Evolutionary conservation across 345 rosid genomes (phyloP), one percentile per base, ranked within the genome.

Genomic region (Stellera chamaejasme): DNA sequence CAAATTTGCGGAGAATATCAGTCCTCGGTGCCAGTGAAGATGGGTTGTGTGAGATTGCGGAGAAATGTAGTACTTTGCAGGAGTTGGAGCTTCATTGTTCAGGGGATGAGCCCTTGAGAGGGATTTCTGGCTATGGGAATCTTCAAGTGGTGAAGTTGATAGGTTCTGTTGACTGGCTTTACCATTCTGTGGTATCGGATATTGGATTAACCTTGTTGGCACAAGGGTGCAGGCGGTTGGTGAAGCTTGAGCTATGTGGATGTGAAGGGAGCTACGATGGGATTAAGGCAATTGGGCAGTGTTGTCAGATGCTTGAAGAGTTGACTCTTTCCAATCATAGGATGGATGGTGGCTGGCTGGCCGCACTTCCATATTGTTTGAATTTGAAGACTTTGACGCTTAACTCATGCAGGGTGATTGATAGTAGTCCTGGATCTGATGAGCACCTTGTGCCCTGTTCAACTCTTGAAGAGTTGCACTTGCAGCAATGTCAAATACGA

Each of bases 211-310:
- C 87, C 1, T 65, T 81, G 12, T 59, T 84, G 45, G 87, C 91
- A 2, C 87, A 79, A 48, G 82, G 83, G 12, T 84, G 91, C 63
- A 71, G 70, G 60, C 63, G 91, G 60, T 66, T 84, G 52, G 80
- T 84, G 59, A 79, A 79, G 72, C 77, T 84, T 28, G 76, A 84
- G 65, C 71, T 79, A 6, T 62, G 74, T 62, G 83, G 80, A 23
- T 84, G 91, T 48, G 91, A 84, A 64, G 87, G 91, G 6, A 84
- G 91, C 48, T 84, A 69, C 41, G 83, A 77, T 66, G 85, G 87
- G 63, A 72, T 81, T 56, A 84, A 84, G 61, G 91, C 91, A 3
- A 77, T 84, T 2, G 91, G 87, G 26, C 85, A 84, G 52, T 81
- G 85, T 25, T 84, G 91, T 66, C 84, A 75, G 65, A 81, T 84